A percentile compares a stretch with the other conserved stretches of the same genome.
Evolutionary conservation across 164 flowering plant species (phyloP).

Genomic region (Chimonanthus salicifolius): DNA sequence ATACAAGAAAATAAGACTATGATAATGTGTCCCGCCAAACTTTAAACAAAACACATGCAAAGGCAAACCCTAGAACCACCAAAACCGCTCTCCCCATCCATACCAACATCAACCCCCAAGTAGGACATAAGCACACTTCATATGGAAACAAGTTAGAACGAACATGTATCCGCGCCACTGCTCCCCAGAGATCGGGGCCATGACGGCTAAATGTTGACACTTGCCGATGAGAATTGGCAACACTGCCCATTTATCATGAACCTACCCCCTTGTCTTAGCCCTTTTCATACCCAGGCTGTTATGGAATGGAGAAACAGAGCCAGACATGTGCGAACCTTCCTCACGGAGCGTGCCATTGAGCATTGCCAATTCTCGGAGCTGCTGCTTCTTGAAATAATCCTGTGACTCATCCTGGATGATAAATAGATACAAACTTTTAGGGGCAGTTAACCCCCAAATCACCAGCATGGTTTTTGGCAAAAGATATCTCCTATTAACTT

Average conservation of each 20-base stretch:
- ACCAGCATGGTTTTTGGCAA: no score
- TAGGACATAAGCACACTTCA: slow-evolving; percentile 27
- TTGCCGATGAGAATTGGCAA: slow-evolving; percentile 17
- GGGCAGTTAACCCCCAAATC: neutral
- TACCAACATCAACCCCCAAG: slow-evolving; percentile 16
- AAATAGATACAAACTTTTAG: neutral
- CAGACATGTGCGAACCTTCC: slow-evolving; percentile 91
- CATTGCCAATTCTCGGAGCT: slow-evolving; percentile 93
- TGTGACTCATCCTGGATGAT: slow-evolving; percentile 74
- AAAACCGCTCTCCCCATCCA: slow-evolving; percentile 11
- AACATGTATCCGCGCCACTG: slow-evolving; percentile 36
- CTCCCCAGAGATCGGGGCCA: slow-evolving; percentile 34
- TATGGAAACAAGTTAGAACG: slow-evolving; percentile 41
- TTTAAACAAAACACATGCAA: neutral
- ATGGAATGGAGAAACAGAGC: slow-evolving; percentile 91
- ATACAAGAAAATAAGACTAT: slow-evolving; percentile 4
- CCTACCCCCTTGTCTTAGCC: slow-evolving; percentile 83
- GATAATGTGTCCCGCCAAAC: slow-evolving; percentile 10
- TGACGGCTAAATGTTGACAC: slow-evolving; percentile 20
- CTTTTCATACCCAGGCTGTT: slow-evolving; percentile 98
- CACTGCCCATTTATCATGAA: slow-evolving; percentile 7
- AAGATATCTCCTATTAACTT: no score
- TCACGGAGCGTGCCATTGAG: slow-evolving; percentile 93
- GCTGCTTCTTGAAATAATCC: slow-evolving; percentile 89
- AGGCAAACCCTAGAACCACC: slow-evolving; percentile 14